These are phyloP conservation scores for Botrytis fabae DNA, from an alignment of 2,329 filamentous ascomycete species.

Conservation along the genomic window DNA sequence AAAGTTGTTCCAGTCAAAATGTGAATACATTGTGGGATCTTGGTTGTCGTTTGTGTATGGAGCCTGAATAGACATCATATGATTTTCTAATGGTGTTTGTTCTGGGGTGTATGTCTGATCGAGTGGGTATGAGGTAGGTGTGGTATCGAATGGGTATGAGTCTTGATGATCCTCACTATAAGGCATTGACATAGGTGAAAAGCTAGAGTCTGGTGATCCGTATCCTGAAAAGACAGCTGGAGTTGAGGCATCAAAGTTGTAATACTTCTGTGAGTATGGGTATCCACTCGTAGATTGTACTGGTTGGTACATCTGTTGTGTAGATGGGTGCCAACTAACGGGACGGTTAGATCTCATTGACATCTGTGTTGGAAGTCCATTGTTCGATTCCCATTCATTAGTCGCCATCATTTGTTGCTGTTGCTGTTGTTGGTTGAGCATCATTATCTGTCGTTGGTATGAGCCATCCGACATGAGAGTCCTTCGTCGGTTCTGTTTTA, in stretches of 20 bases:
- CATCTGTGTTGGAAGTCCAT: conserved; percentile 37
- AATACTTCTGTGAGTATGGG: conserved; percentile 37
- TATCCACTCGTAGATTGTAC: conserved; percentile 44
- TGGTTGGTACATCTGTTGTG: conserved; percentile 47
- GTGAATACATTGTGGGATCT: conserved; percentile 37
- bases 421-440: conserved; percentile 39
- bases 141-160: conserved; percentile 23
- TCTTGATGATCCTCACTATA: conserved; percentile 40
- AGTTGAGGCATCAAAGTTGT: conserved; percentile 40
- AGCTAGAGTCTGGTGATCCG: conserved; percentile 55
- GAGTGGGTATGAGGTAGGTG: conserved; percentile 25
- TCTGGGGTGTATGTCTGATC: conserved; percentile 27
- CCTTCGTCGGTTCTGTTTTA: conserved; percentile 53
- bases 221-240: conserved; percentile 58
- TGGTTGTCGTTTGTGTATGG: conserved; percentile 27
- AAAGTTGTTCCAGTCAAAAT: conserved; percentile 50
- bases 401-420: conserved; percentile 47
- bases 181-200: conserved; percentile 55
- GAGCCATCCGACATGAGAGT: conserved; percentile 54
- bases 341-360: conserved; percentile 52
- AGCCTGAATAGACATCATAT: conserved; percentile 23
- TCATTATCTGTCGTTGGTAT: conserved; percentile 34
- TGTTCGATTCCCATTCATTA: conserved; percentile 44
- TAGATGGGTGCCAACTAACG: conserved; percentile 74
- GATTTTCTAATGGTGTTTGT: conserved; percentile 22